These are phyloP conservation scores for Adansonia rubrostipa DNA, from an alignment of 441 rosid genomes.

Conservation along the genomic window DNA sequence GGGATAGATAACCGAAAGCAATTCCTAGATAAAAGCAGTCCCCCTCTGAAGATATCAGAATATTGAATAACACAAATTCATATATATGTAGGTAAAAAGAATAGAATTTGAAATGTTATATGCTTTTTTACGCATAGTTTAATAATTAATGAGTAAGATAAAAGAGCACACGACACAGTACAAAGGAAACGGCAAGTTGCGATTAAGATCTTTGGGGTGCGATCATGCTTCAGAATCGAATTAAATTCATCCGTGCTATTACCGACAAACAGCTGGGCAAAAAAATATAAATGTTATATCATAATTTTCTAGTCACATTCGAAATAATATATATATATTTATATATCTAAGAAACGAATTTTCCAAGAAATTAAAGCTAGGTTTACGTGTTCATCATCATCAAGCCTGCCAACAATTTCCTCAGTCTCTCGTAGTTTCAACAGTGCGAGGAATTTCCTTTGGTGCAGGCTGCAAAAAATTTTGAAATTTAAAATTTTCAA, in stretches of 20 bases:
- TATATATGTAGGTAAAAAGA: not conserved
- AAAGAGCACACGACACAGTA: slow-evolving; percentile 68
- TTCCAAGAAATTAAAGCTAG: not conserved
- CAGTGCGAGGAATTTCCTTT: slow-evolving; percentile 69
- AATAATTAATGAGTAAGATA: not conserved
- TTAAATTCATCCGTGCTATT: slow-evolving; percentile 88
- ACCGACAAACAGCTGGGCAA: slow-evolving; percentile 65
- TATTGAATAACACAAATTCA: not conserved
- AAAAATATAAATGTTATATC: too few relatives aligned
- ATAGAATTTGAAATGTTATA: not conserved
- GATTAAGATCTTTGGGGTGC: slow-evolving; percentile 68
- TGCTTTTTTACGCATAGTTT: not conserved
- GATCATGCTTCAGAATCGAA: slow-evolving; percentile 57
- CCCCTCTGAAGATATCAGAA: slow-evolving; percentile 61
- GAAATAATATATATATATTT: not conserved
- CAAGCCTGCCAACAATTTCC: slow-evolving; percentile 84
- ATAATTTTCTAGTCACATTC: not conserved
- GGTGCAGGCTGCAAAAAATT: slow-evolving; percentile 60
- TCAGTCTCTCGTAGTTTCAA: slow-evolving; percentile 88
- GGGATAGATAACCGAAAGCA: slow-evolving; percentile 71
- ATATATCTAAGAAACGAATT: not conserved
- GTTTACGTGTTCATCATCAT: slow-evolving; percentile 76
- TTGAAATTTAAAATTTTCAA: not conserved
- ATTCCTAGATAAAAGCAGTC: slow-evolving; percentile 75
- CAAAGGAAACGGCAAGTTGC: slow-evolving; percentile 91